Percentiles rank a stretch among this genome's conserved stretches.
phyloP scores from a whole-genome alignment of 805 yeast species.

The Metschnikowia sp. region DNA sequence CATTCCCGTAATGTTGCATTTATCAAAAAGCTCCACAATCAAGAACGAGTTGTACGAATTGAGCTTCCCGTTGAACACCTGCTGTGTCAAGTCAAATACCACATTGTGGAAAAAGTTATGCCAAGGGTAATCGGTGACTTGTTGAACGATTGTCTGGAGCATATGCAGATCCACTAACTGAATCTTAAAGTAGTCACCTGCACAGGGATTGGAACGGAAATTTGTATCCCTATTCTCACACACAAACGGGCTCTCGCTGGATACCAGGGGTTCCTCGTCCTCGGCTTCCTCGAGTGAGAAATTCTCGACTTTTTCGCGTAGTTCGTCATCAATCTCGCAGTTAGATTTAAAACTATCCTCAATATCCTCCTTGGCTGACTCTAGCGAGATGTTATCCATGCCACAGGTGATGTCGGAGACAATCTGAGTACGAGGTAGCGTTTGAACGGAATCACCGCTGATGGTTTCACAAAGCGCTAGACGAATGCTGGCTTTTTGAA shows the following conservation, averaged over 20 bases:
- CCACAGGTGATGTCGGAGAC: conserved; percentile 34
- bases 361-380: conserved; percentile 24
- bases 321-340: conserved; percentile 19
- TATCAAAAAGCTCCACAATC: conserved; percentile 27
- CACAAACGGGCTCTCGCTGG: conserved; percentile 43
- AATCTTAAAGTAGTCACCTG: conserved; percentile 86
- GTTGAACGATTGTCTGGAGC: conserved; percentile 60
- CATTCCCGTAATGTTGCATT: conserved; percentile 14
- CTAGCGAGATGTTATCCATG: conserved; percentile 35
- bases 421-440: neutral
- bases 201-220: conserved; percentile 56
- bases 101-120: conserved; percentile 96
- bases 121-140: conserved; percentile 90
- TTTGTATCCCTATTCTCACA: conserved; percentile 29
- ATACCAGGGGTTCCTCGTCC: conserved; percentile 43
- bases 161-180: conserved; percentile 73
- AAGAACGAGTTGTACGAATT: conserved; percentile 73
- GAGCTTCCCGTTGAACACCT: conserved; percentile 86
- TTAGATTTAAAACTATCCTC: neutral
- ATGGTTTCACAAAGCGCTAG: conserved; percentile 34
- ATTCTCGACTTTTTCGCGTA: conserved; percentile 19
- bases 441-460: neutral
- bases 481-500: conserved; percentile 42
- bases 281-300: conserved; percentile 35
- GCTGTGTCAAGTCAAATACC: conserved; percentile 94